Conservation (phyloP, 2,329 filamentous ascomycete genomes). For the Pseudonectria foliicola region DNA sequence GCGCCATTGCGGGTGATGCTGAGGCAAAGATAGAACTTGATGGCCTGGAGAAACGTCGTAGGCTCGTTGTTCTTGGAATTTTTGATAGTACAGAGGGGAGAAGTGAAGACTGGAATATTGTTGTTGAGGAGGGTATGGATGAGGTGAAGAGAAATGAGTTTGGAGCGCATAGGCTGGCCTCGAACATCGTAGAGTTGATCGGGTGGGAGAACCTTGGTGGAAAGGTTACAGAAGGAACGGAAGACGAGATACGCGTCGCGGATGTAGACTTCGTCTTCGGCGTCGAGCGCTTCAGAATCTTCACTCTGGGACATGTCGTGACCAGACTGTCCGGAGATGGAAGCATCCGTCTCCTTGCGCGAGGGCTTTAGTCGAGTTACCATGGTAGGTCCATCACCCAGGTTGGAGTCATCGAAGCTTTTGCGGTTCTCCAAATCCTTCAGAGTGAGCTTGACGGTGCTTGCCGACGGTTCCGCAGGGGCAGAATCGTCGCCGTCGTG, state of each 20-base stretch:
- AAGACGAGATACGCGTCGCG: conserved; percentile 97
- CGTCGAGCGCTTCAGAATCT: conserved; percentile 52
- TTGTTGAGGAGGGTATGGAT: conserved; percentile 95
- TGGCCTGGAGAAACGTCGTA: conserved; percentile 85
- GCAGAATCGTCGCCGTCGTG: conserved; percentile 32
- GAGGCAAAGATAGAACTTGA: conserved; percentile 94
- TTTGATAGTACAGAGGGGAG: conserved; percentile 83
- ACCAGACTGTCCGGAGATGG: conserved; percentile 46
- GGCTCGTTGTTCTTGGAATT: conserved; percentile 83
- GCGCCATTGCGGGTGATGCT: conserved; percentile 93
- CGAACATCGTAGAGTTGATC: conserved; percentile 91
- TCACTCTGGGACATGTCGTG: conserved; percentile 50
- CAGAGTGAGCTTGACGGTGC: conserved; percentile 52
- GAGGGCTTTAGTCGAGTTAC: conserved; percentile 53
- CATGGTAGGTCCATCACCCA: conserved; percentile 61
- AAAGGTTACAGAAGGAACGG: conserved; percentile 93
- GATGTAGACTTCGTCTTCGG: conserved; percentile 92
- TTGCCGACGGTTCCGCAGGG: conserved; percentile 25
- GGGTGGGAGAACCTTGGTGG: conserved; percentile 80
- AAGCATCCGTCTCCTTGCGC: conserved; percentile 33
- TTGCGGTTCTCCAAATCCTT: conserved; percentile 62
- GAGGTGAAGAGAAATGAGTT: conserved; percentile 88
- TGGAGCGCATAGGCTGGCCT: conserved; percentile 94
- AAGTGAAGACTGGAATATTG: conserved; percentile 84
- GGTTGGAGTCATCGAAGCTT: conserved; percentile 60